These are phyloP conservation scores for Kwoniella dendrophila DNA, from an alignment of 768 basidiomycete species.

Conservation along the genomic window DNA sequence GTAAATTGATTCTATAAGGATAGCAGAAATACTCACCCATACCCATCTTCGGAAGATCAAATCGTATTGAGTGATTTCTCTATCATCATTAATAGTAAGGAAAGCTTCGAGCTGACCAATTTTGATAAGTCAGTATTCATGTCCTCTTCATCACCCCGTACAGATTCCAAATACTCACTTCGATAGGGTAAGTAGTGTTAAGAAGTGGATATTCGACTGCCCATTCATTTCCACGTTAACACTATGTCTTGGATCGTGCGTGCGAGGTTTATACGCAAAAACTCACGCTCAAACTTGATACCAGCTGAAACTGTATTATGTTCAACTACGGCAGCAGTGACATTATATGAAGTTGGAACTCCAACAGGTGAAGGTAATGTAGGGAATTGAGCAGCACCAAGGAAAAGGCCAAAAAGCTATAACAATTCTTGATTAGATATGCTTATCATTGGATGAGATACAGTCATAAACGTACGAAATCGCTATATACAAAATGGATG, in stretches of 20 bases:
- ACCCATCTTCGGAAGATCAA: constrained; percentile 30
- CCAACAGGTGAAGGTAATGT: constrained; percentile 32
- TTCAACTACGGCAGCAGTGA: constrained; percentile 28
- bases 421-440: neutral
- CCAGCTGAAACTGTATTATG: constrained; percentile 26
- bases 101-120: constrained; percentile 33
- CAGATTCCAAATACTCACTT: constrained; percentile 19
- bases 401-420: constrained; percentile 40
- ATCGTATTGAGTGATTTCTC: constrained; percentile 28
- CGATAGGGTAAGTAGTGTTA: constrained; percentile 34
- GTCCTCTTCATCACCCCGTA: no score
- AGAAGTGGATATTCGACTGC: constrained; percentile 31
- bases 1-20: neutral
- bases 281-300: constrained; percentile 33
- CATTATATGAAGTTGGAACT: constrained; percentile 34
- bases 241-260: neutral
- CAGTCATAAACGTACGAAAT: constrained; percentile 16
- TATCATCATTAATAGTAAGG: constrained; percentile 21
- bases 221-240: neutral
- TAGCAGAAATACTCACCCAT: constrained; percentile 18
- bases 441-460: neutral
- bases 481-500: neutral
- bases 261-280: neutral
- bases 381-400: constrained; percentile 23
- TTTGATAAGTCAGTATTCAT: no score